phyloP scores from a whole-genome alignment of 2,329 filamentous ascomycete genomes.

The Drechslerella coelobrocha region DNA sequence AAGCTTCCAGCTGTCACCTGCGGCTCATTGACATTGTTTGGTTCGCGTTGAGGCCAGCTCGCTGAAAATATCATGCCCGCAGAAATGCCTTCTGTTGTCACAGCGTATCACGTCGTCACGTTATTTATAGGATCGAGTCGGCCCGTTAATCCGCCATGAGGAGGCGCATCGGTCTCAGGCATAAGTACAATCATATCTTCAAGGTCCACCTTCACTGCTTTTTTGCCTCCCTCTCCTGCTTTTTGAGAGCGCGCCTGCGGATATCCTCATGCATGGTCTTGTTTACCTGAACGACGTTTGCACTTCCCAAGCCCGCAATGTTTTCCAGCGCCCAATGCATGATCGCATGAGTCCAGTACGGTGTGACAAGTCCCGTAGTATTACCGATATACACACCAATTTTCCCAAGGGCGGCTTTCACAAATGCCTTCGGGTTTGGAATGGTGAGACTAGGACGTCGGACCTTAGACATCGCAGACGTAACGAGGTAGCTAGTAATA shows the following conservation, averaged over 20 bases:
- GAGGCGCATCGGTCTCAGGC: neutral
- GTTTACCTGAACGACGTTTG: constrained; percentile 68
- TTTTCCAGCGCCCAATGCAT: constrained; percentile 81
- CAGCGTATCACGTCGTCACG: no score
- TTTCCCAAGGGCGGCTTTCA: constrained; percentile 77
- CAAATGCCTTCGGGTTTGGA: constrained; percentile 82
- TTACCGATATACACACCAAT: constrained; percentile 72
- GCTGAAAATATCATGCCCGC: no score
- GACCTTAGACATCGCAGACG: constrained; percentile 96
- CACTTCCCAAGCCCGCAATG: constrained; percentile 67
- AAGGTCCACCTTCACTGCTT: constrained; percentile 59
- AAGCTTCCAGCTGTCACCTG: neutral
- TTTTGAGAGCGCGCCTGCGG: constrained; percentile 79
- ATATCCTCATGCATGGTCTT: constrained; percentile 80
- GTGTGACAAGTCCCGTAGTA: constrained; percentile 73
- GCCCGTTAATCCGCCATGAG: neutral
- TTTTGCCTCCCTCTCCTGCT: constrained; percentile 81
- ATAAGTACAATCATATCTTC: neutral
- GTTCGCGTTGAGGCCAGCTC: no score
- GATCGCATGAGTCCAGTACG: constrained; percentile 88
- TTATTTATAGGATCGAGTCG: neutral
- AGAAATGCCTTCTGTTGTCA: no score
- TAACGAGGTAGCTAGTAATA: constrained; percentile 89
- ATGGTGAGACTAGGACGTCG: constrained; percentile 77
- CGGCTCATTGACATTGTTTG: no score